Conservation (phyloP, 2,329 filamentous ascomycete genomes). For the Cyphellophora attinorum region DNA sequence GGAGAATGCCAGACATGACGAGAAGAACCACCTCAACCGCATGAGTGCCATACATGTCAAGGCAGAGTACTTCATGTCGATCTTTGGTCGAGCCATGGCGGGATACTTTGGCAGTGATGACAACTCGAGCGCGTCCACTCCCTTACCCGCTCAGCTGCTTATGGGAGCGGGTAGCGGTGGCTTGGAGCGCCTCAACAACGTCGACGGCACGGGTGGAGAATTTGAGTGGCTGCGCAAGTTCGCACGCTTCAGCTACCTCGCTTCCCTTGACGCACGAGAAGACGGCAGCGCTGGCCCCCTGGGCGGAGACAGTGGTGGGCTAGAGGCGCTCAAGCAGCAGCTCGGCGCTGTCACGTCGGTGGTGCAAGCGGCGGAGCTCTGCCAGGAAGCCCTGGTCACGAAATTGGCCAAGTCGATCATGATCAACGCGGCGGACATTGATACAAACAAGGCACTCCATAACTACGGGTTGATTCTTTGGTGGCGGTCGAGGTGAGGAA, state of each 20-base stretch:
- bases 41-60: too few species aligned
- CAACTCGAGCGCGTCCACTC: too few species aligned
- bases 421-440: constrained; percentile 13
- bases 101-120: not conserved
- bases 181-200: too few species aligned
- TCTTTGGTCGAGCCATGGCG: constrained; percentile 3
- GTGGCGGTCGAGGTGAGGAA: constrained; percentile 22
- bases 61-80: constrained; percentile 6
- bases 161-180: constrained; percentile 1
- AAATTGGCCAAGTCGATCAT: constrained; percentile 7
- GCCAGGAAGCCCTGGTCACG: constrained; percentile 2
- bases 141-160: constrained; percentile 3
- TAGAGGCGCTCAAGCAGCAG: constrained; percentile 1
- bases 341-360: too few species aligned
- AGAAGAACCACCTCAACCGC: too few species aligned
- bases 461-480: constrained; percentile 21
- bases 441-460: constrained; percentile 12
- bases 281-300: too few species aligned
- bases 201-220: too few species aligned
- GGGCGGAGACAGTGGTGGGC: constrained; percentile 6
- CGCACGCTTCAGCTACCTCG: too few species aligned
- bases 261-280: too few species aligned
- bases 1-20: too few species aligned
- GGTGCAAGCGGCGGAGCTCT: constrained; percentile 2
- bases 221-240: too few species aligned